Conservation (phyloP, 2,329 filamentous ascomycete genomes). For the Coniochaeta pulveracea region DNA sequence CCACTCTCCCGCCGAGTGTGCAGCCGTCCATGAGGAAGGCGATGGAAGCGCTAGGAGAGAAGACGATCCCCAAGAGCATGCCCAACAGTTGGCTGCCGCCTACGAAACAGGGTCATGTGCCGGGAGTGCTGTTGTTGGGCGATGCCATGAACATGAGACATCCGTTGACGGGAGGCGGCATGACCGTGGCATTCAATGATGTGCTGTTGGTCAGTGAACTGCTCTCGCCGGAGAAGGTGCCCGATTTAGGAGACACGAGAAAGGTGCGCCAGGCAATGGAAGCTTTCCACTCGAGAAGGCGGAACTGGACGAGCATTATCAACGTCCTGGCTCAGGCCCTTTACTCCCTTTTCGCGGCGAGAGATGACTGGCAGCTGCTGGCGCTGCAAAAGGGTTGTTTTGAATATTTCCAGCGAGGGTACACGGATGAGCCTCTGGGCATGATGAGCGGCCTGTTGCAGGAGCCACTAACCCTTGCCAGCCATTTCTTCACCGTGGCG, state of each 20-base stretch:
- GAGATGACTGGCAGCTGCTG: constrained; percentile 59
- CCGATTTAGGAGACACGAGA: constrained; percentile 54
- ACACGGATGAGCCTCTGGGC: constrained; percentile 68
- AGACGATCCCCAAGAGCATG: constrained; percentile 72
- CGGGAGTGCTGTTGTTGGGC: constrained; percentile 71
- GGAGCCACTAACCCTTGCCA: constrained; percentile 66
- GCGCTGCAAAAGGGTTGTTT: constrained; percentile 87
- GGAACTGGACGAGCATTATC: constrained; percentile 74
- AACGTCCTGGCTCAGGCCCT: constrained; percentile 96
- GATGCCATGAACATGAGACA: constrained; percentile 99
- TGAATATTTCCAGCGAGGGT: constrained; percentile 71
- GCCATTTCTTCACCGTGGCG: constrained; percentile 92
- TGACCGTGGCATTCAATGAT: constrained; percentile 96
- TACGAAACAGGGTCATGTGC: constrained; percentile 43
- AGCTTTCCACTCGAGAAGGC: constrained; percentile 78
- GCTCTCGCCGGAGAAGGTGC: constrained; percentile 57
- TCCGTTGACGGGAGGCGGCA: constrained; percentile 89
- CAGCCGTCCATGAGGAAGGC: constrained; percentile 66
- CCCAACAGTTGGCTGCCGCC: constrained; percentile 91
- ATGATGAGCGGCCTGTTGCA: constrained; percentile 74
- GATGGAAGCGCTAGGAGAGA: constrained; percentile 70
- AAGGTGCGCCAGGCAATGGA: constrained; percentile 59
- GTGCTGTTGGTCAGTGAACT: constrained; percentile 67
- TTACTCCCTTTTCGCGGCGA: constrained; percentile 80
- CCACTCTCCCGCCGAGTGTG: constrained; percentile 60